Base-by-base conservation (phyloP, 1,284 basidiomycete species). In the Leccinum solheimii region DNA sequence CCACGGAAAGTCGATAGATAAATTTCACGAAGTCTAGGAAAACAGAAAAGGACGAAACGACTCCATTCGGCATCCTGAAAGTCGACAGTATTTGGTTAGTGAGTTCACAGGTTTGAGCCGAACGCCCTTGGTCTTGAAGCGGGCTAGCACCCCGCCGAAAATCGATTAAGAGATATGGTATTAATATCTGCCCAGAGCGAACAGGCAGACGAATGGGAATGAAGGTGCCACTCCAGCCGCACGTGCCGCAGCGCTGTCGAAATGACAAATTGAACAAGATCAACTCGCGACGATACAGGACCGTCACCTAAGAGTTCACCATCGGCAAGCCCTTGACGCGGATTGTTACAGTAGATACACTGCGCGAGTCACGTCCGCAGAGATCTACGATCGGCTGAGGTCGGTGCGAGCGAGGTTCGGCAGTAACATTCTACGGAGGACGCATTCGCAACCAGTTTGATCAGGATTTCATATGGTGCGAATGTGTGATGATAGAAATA, bases 401-500 rank as follows among this genome's bases (percentile, higher is more conserved):
- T 23, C 26, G 11, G 36, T 27, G 38, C 23, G 56, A 51, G 23
- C 26, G 19, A 59, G 56, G 16, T 10, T 40, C 38, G 4, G 38
- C 16, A 40, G 38, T 16, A 10, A 45, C 19, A 43, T 45, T 45
- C 19, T 5, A 45, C 43, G n/a, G 43, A 45, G n/a, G 43, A 45
- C 19, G 5, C 43, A 45, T 45, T 45, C 11, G 19, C 43, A 45
- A 45, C 43, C n/a, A 21, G 43, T 45, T 45, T 21, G 19, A 45
- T 45, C 11, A 43, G 40, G 40, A 19, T 43, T 19, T 43, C 40
- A 43, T 43, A 43, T n/a, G 9, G 19, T 21, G n/a, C 43, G 19
- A 14, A 45, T 67, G 60, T 61, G 68, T 63, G 34, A 51, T 61
- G 68, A 62, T 45, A 49, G 54, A 52, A 62, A 70, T 62, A 58